Percentiles rank a stretch among this genome's conserved stretches.
Conservation (phyloP, 1,284 basidiomycete genomes). For the Pterulicium gracile region DNA sequence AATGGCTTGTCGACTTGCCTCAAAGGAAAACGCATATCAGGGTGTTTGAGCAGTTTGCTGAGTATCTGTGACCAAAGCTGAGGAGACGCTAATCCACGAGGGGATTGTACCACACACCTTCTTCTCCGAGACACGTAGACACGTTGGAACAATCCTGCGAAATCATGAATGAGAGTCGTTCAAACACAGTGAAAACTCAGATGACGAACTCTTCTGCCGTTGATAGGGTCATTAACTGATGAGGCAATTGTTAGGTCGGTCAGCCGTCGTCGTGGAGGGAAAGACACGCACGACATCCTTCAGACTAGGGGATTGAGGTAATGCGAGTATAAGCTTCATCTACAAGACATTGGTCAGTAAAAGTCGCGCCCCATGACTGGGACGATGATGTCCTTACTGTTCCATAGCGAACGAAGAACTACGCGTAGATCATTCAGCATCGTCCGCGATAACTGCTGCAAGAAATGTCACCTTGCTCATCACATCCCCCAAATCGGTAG, state of each 20-base stretch:
- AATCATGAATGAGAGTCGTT: conserved; percentile 3
- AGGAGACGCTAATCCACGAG: neutral
- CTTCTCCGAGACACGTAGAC: conserved; percentile 62
- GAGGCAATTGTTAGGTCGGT: conserved; percentile 8
- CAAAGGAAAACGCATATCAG: conserved; percentile 61
- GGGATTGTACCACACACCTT: conserved; percentile 28
- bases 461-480: conserved; percentile 65
- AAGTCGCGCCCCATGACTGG: conserved; percentile 1
- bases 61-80: conserved; percentile 25
- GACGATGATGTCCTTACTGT: conserved; percentile 41
- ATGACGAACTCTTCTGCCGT: conserved; percentile 53
- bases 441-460: no score
- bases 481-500: conserved; percentile 70
- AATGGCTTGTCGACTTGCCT: conserved; percentile 54
- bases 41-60: conserved; percentile 54
- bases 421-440: conserved; percentile 7
- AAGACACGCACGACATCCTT: conserved; percentile 50
- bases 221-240: conserved; percentile 55
- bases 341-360: conserved; percentile 17
- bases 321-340: conserved; percentile 59
- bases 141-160: conserved; percentile 50
- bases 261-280: conserved; percentile 1
- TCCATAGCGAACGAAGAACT: conserved; percentile 66
- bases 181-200: conserved; percentile 4
- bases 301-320: conserved; percentile 40